These are phyloP conservation scores for Hemisphaericaspora subhashii DNA, from an alignment of 1,139 yeast species.

Conservation along the genomic window DNA sequence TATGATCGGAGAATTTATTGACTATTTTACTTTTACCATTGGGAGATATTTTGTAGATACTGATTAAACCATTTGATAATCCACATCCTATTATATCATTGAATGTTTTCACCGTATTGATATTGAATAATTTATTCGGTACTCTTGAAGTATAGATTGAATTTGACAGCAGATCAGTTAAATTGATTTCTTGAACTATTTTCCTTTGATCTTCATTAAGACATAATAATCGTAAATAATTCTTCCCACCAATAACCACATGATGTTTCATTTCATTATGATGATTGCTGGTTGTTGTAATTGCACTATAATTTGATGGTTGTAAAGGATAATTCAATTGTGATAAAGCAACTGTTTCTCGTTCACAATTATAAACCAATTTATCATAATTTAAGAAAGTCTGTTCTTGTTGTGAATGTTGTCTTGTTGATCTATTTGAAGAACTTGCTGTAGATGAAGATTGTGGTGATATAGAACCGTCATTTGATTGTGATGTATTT, in stretches of 20 bases:
- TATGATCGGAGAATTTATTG: conserved; percentile 63
- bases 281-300: no score
- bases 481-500: conserved; percentile 18
- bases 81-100: conserved; percentile 44
- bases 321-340: conserved; percentile 22
- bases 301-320: conserved; percentile 7
- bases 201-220: conserved; percentile 40
- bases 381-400: conserved; percentile 12
- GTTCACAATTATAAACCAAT: conserved; percentile 27
- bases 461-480: conserved; percentile 16
- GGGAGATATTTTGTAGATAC: conserved; percentile 33
- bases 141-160: conserved; percentile 44
- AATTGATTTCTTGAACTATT: conserved; percentile 40
- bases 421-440: conserved; percentile 15
- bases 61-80: conserved; percentile 38
- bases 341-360: conserved; percentile 29
- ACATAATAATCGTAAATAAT: conserved; percentile 50
- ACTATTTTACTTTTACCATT: conserved; percentile 42
- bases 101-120: conserved; percentile 40
- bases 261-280: conserved; percentile 21
- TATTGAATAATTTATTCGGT: conserved; percentile 38
- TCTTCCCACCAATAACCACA: conserved; percentile 61
- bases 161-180: conserved; percentile 47
- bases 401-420: conserved; percentile 4
- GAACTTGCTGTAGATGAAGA: conserved; percentile 22